phyloP scores from a whole-genome alignment of 176 grass and related monocot genomes.

The Musa itinerans region DNA sequence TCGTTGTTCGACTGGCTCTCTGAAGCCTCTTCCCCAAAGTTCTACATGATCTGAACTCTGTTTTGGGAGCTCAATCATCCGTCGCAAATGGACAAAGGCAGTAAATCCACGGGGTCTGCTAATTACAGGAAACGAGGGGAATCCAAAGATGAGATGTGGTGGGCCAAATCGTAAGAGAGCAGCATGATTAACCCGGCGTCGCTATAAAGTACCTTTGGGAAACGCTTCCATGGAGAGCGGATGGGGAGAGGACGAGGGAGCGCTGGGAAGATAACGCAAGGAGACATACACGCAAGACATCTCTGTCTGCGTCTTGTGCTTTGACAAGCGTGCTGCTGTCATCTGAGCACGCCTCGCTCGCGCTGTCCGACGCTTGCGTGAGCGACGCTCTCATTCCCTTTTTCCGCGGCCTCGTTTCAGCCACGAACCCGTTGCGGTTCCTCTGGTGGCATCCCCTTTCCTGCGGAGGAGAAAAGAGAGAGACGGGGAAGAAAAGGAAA shows the following conservation, averaged over 20 bases:
- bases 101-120: too few species aligned
- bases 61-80: background rate
- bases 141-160: too few species aligned
- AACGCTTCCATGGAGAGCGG: background rate
- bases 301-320: background rate
- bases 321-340: background rate
- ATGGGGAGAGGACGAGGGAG: background rate
- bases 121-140: too few species aligned
- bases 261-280: background rate
- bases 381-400: conserved; percentile 1
- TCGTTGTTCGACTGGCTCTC: background rate
- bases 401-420: background rate
- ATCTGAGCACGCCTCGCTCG: background rate
- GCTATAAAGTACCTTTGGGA: too few species aligned
- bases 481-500: background rate
- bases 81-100: too few species aligned
- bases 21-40: background rate
- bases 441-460: background rate
- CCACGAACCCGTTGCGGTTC: conserved; percentile 1
- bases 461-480: background rate
- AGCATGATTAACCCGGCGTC: too few species aligned
- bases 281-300: background rate
- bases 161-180: too few species aligned
- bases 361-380: conserved; percentile 4
- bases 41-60: background rate